These are phyloP conservation scores for Cutaneotrichosporon cavernicola DNA, from an alignment of 1,284 basidiomycete species.

Conservation along the genomic window DNA sequence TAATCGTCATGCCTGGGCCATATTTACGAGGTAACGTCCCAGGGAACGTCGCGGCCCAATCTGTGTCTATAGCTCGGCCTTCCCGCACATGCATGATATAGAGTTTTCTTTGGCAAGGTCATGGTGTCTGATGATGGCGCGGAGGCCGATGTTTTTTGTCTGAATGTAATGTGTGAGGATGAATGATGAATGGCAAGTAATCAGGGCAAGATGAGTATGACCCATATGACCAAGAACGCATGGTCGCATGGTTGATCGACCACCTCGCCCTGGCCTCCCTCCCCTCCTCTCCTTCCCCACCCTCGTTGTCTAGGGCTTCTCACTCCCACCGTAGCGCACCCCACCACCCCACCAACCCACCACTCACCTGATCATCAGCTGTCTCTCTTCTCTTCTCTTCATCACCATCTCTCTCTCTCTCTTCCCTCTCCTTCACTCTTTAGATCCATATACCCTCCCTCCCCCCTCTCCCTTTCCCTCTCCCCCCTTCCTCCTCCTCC, in stretches of 20 bases:
- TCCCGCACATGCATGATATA: constrained; percentile 6
- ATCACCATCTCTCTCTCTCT: not conserved
- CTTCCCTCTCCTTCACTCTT: constrained; percentile 3
- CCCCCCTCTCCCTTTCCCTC: constrained; percentile 10
- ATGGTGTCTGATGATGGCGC: not conserved
- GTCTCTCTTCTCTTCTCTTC: not conserved
- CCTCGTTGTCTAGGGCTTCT: not conserved
- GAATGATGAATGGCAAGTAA: not conserved
- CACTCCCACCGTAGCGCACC: no score
- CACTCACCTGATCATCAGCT: not conserved
- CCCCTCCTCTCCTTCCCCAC: not conserved
- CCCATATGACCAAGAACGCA: no score
- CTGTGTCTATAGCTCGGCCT: not conserved
- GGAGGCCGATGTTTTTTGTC: no score
- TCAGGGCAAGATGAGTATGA: no score
- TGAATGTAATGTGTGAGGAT: not conserved
- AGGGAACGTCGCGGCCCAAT: no score
- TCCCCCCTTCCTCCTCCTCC: not conserved
- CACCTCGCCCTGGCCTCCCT: not conserved
- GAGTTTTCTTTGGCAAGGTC: not conserved
- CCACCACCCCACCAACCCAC: no score
- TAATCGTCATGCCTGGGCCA: no score
- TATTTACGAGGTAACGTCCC: no score
- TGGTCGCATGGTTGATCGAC: not conserved
- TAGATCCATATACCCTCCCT: constrained; percentile 5